phyloP scores from a whole-genome alignment of 805 yeast species.

The Deakozyma indianensis region DNA sequence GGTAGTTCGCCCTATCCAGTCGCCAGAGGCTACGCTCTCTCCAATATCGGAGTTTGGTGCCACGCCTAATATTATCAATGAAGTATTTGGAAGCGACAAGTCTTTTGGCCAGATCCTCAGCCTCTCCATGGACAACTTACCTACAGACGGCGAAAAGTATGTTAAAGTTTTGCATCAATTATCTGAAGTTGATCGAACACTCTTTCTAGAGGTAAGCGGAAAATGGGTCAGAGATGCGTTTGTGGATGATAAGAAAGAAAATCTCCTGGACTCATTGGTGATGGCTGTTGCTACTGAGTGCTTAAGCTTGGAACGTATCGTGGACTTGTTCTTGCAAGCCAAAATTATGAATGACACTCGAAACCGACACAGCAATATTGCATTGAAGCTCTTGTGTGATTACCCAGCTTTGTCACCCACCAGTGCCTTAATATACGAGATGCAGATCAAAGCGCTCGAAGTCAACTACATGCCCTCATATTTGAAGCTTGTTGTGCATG shows the following conservation, averaged over 20 bases:
- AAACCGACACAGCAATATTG: not conserved
- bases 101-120: not conserved
- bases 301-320: conserved; percentile 20
- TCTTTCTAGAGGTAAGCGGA: conserved; percentile 11
- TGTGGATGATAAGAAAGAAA: conserved; percentile 24
- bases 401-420: not conserved
- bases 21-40: conserved; percentile 12
- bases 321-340: conserved; percentile 19
- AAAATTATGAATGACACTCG: conserved; percentile 7
- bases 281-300: conserved; percentile 21
- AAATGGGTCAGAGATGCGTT: conserved; percentile 15
- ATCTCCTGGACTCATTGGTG: conserved; percentile 24
- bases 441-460: not conserved
- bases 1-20: conserved; percentile 7
- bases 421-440: not conserved
- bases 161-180: conserved; percentile 11
- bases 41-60: conserved; percentile 14
- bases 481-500: not conserved
- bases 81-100: not conserved
- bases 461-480: not conserved
- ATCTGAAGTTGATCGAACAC: conserved; percentile 9
- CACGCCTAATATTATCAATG: not conserved
- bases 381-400: not conserved
- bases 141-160: conserved; percentile 6
- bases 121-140: conserved; percentile 2